Percentiles rank a stretch among this genome's conserved stretches.
Conservation (phyloP, 805 yeast species). For the Jamesozyma spencerorum region DNA sequence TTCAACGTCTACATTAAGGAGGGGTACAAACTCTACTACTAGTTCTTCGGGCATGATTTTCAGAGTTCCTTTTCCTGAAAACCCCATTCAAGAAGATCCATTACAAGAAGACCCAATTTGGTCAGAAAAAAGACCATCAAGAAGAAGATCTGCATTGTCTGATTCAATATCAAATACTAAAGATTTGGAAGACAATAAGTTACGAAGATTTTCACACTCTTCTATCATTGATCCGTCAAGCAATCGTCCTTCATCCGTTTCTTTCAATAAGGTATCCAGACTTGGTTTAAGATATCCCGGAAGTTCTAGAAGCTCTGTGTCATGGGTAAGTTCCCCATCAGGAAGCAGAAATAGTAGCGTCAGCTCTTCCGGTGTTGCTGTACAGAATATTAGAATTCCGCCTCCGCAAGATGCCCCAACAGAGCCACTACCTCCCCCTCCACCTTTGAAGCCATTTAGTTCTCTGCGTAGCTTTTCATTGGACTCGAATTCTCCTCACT, state of each 20-base stretch:
- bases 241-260: not conserved
- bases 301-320: constrained; percentile 16
- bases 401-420: constrained; percentile 48
- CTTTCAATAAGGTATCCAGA: too few species aligned
- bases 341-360: constrained; percentile 19
- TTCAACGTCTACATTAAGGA: constrained; percentile 1
- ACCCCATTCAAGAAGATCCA: not conserved
- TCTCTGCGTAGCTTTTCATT: constrained; percentile 8
- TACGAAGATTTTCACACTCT: constrained; percentile 10
- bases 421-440: constrained; percentile 35
- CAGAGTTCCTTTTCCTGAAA: constrained; percentile 62
- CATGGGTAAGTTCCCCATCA: constrained; percentile 23
- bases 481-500: constrained; percentile 7
- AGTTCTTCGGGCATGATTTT: constrained; percentile 36
- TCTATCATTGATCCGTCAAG: not conserved
- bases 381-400: constrained; percentile 35
- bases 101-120: not conserved
- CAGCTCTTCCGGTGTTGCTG: constrained; percentile 15
- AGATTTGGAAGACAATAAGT: not conserved
- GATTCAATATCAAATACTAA: not conserved
- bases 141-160: constrained; percentile 13
- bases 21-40: constrained; percentile 16
- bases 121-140: not conserved
- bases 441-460: constrained; percentile 1
- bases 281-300: constrained; percentile 1